Conservation (phyloP, 306 rosid genomes). For the Ziziphus jujuba region DNA sequence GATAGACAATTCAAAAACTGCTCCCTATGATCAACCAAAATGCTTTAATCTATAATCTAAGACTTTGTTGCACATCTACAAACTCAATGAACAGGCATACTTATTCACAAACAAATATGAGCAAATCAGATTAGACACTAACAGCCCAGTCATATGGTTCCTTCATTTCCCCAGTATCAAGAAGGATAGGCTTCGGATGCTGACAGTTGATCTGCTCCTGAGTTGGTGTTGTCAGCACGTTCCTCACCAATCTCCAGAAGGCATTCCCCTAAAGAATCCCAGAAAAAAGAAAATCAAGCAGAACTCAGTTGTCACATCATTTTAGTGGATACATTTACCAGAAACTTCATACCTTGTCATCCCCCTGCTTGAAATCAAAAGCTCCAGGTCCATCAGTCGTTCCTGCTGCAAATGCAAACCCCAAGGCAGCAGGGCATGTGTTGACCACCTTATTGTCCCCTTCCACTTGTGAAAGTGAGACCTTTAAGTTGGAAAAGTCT, state of each 20-base stretch:
- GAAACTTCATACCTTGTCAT: constrained; percentile 19
- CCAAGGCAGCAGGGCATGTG: constrained; percentile 28
- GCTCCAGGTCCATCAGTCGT: constrained; percentile 37
- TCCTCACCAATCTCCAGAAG: constrained; percentile 28
- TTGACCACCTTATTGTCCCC: constrained; percentile 13
- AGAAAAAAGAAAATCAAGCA: background rate
- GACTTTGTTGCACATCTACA: background rate
- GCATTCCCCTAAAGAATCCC: constrained; percentile 18
- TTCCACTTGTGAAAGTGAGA: constrained; percentile 12
- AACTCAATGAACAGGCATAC: background rate
- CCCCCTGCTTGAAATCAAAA: constrained; percentile 34
- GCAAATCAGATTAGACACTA: background rate
- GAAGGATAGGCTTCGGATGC: constrained; percentile 26
- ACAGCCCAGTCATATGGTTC: constrained; percentile 33
- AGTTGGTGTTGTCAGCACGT: constrained; percentile 18
- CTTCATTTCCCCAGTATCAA: constrained; percentile 34
- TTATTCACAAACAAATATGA: too few relatives aligned
- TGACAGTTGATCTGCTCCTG: constrained; percentile 21
- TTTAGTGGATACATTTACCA: background rate
- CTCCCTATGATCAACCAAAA: background rate
- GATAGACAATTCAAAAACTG: background rate
- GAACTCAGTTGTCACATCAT: background rate
- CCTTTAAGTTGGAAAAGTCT: constrained; percentile 20
- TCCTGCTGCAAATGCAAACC: constrained; percentile 31
- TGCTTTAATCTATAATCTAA: background rate